A percentile compares a stretch with the other conserved stretches of the same genome.
These are phyloP conservation scores for Sphaerobolus stellatus DNA, from an alignment of 1,284 basidiomycete species.

Conservation along the genomic window DNA sequence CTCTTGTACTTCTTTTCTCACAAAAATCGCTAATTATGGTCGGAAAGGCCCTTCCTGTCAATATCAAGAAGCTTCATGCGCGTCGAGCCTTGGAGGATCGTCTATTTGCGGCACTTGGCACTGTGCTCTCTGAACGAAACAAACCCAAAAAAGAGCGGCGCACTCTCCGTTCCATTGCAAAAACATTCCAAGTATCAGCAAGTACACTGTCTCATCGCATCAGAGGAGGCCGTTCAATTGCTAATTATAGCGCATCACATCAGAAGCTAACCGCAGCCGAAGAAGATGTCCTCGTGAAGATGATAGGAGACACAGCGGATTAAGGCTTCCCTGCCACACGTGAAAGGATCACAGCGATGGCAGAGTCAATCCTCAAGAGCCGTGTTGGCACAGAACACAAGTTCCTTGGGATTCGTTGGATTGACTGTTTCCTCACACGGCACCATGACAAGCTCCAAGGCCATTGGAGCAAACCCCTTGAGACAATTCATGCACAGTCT, in stretches of 20 bases:
- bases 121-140: not conserved
- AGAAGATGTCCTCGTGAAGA: conserved; percentile 16
- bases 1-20: no score
- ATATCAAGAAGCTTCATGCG: not conserved
- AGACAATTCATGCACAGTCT: conserved; percentile 23
- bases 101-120: not conserved
- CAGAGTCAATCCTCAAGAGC: not conserved
- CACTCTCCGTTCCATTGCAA: conserved; percentile 6
- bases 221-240: conserved; percentile 3
- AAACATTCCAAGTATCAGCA: not conserved
- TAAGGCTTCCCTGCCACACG: not conserved
- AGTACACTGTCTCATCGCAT: not conserved
- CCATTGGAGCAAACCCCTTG: conserved; percentile 29
- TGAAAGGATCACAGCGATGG: conserved; percentile 19
- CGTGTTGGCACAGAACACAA: not conserved
- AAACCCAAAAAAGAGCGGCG: conserved; percentile 12
- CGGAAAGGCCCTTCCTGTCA: not conserved
- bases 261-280: conserved; percentile 24
- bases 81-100: not conserved
- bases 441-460: conserved; percentile 20
- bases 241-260: conserved; percentile 22
- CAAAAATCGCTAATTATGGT: no score
- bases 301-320: not conserved
- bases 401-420: conserved; percentile 14
- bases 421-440: conserved; percentile 12